Percentiles rank a stretch among this genome's conserved stretches.
These are phyloP conservation scores for Nannizziopsis arthrosporioides DNA, from an alignment of 2,329 filamentous ascomycete species.

Conservation along the genomic window DNA sequence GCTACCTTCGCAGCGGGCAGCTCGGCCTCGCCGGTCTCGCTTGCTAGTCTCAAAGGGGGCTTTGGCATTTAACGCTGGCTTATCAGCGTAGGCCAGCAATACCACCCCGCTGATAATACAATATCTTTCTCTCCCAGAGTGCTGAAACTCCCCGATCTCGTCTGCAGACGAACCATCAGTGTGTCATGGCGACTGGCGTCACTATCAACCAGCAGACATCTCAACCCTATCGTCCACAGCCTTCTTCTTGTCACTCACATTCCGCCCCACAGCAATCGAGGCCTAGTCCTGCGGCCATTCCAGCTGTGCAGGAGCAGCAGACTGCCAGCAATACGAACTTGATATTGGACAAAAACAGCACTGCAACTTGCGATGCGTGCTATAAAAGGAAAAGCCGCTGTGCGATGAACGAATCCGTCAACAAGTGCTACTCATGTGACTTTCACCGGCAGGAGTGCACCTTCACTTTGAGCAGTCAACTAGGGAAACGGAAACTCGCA, in stretches of 20 bases:
- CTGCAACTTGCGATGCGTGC: conserved; percentile 33
- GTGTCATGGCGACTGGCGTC: conserved; percentile 13
- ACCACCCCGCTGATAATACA: background rate
- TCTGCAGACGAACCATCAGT: background rate
- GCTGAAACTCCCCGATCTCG: background rate
- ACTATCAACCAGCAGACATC: conserved; percentile 9
- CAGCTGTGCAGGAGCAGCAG: conserved; percentile 1
- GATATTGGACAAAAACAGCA: background rate
- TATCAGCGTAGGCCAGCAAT: too few relatives aligned
- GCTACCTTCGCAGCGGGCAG: background rate
- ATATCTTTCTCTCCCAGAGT: background rate
- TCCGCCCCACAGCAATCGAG: background rate
- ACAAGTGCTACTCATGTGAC: conserved; percentile 36
- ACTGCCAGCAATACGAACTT: background rate
- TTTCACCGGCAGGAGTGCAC: conserved; percentile 37
- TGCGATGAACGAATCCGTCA: conserved; percentile 34
- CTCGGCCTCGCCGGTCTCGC: background rate
- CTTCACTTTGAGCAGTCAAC: conserved; percentile 24
- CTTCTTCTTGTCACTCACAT: conserved; percentile 1
- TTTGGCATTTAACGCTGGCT: background rate
- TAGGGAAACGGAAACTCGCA: conserved; percentile 34
- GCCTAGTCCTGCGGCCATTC: background rate
- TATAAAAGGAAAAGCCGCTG: conserved; percentile 33
- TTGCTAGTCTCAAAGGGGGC: background rate
- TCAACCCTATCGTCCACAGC: conserved; percentile 5